Conservation (phyloP, 352 stramenopile species). For the Globisporangium radiosum region DNA sequence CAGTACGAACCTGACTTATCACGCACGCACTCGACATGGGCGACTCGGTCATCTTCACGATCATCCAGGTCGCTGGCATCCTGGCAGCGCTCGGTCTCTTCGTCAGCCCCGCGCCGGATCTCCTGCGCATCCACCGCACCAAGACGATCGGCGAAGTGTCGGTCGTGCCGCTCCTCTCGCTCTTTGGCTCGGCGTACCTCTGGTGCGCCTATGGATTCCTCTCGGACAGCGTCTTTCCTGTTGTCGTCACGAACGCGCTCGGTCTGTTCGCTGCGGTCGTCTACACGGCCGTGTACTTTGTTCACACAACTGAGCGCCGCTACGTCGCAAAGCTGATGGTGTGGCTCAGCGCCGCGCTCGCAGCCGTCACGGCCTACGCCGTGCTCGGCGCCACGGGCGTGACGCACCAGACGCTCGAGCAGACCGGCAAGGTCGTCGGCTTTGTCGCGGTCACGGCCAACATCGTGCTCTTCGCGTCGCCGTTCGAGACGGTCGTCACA, state of each 20-base stretch:
- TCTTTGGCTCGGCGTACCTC: conserved; percentile 5
- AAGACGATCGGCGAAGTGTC: conserved; percentile 11
- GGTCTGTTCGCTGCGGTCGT: not conserved
- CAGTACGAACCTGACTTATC: no score
- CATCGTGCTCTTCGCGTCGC: conserved; percentile 25
- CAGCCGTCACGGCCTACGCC: conserved; percentile 20
- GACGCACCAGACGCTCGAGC: conserved; percentile 17
- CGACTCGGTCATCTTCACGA: conserved; percentile 5
- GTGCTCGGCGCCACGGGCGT: conserved; percentile 19
- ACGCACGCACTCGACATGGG: not conserved
- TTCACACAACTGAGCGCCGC: conserved; percentile 2
- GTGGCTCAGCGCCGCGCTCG: not conserved
- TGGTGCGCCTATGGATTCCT: conserved; percentile 9
- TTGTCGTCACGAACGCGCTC: conserved; percentile 7
- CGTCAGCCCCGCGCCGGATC: conserved; percentile 5
- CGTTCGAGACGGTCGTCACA: conserved; percentile 25
- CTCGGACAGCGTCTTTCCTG: conserved; percentile 7
- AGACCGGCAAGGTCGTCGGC: conserved; percentile 10
- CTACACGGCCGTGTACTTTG: conserved; percentile 6
- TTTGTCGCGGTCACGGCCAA: conserved; percentile 17
- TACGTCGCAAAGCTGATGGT: conserved; percentile 1
- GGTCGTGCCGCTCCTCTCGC: conserved; percentile 7
- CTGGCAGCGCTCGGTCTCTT: conserved; percentile 4
- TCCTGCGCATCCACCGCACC: conserved; percentile 9
- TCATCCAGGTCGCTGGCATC: conserved; percentile 6